Percentiles rank a stretch among this genome's conserved stretches.
phyloP scores from a whole-genome alignment of 2,329 filamentous ascomycete species.

The Dothidotthia symphoricarpi region DNA sequence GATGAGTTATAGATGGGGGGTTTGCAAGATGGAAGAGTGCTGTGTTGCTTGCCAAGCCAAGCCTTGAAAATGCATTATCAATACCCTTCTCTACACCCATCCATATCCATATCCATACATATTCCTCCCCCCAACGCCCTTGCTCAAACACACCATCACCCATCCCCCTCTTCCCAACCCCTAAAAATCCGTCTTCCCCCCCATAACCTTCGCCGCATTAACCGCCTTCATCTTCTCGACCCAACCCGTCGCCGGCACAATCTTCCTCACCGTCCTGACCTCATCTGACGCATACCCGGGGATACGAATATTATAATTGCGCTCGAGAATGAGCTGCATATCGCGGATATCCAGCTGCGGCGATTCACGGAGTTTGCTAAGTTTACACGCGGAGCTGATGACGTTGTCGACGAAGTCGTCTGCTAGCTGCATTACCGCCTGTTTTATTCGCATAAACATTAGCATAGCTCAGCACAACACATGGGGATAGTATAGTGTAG shows the following conservation, averaged over 20 bases:
- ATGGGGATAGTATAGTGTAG: not conserved
- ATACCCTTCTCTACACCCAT: no score
- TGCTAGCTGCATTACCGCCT: slow-evolving; percentile 85
- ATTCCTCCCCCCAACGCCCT: no score
- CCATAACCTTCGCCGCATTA: slow-evolving; percentile 80
- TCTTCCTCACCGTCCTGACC: slow-evolving; percentile 88
- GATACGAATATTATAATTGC: slow-evolving; percentile 74
- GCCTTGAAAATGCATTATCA: no score
- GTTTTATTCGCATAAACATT: no score
- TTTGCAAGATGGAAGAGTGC: not conserved
- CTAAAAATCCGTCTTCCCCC: slow-evolving; percentile 45
- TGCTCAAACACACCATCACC: no score
- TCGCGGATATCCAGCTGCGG: slow-evolving; percentile 80
- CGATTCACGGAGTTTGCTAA: slow-evolving; percentile 88
- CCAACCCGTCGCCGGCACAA: slow-evolving; percentile 84
- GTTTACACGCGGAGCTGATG: slow-evolving; percentile 79
- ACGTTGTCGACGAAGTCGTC: slow-evolving; percentile 96
- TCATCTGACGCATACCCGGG: slow-evolving; percentile 95
- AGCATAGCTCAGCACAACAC: no score
- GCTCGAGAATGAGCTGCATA: slow-evolving; percentile 56
- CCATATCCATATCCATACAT: no score
- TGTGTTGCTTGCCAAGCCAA: no score
- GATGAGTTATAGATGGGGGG: slow-evolving; percentile 31
- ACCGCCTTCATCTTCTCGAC: slow-evolving; percentile 97
- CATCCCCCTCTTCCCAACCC: not conserved